Evolutionary conservation across 1,139 yeast species (phyloP).

Genomic region (Schwanniomyces etchellsii): DNA sequence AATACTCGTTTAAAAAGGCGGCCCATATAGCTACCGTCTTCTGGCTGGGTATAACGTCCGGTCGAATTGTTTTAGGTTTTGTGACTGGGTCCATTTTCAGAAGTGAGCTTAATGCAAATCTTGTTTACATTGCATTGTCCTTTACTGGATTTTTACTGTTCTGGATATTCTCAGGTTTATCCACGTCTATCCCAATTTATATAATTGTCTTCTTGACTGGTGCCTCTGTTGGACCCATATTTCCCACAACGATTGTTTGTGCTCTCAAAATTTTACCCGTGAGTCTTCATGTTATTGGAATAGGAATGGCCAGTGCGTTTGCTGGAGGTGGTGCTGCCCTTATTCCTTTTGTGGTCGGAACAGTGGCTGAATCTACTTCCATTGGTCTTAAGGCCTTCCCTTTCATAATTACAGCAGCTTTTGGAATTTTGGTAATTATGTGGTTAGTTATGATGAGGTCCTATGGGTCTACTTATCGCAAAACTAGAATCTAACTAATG

Average conservation of each 20-base stretch:
- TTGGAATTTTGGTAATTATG: constrained; percentile 16
- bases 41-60: constrained; percentile 63
- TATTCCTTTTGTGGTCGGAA: constrained; percentile 59
- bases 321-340: constrained; percentile 75
- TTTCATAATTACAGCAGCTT: constrained; percentile 22
- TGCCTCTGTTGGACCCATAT: constrained; percentile 70
- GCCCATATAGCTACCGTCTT: constrained; percentile 59
- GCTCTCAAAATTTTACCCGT: constrained; percentile 60
- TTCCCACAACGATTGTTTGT: constrained; percentile 69
- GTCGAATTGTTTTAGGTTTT: constrained; percentile 56
- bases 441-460: constrained; percentile 24
- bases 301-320: constrained; percentile 72
- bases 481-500: background rate
- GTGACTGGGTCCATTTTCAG: constrained; percentile 47
- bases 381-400: constrained; percentile 32
- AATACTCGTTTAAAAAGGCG: constrained; percentile 38
- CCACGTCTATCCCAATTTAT: constrained; percentile 19
- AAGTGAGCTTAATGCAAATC: constrained; percentile 42
- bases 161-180: constrained; percentile 19
- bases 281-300: constrained; percentile 57
- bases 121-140: constrained; percentile 22
- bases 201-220: constrained; percentile 52
- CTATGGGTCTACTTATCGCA: no score
- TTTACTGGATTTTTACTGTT: constrained; percentile 27
- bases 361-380: constrained; percentile 32